Percentiles rank a stretch among this genome's conserved stretches.
Evolutionary conservation across 768 basidiomycete genomes (phyloP).

Genomic region (Trichaptum fuscoviolaceum): DNA sequence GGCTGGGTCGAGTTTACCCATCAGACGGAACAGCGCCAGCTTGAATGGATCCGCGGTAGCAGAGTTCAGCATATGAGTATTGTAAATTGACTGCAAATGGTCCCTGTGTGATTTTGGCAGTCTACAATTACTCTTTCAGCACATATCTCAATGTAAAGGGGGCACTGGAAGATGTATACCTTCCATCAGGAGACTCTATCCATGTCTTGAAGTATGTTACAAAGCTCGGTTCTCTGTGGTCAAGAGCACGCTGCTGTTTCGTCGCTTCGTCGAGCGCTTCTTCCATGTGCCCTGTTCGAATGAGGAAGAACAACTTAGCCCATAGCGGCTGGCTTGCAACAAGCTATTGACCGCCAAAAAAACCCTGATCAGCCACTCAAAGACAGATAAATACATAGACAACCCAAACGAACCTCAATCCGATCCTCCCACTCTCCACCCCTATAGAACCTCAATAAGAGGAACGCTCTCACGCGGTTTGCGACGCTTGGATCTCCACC

Average conservation of each 20-base stretch:
- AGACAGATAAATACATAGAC: conserved; percentile 3
- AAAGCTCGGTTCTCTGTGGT: conserved; percentile 78
- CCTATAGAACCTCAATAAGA: conserved; percentile 73
- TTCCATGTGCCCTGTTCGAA: conserved; percentile 75
- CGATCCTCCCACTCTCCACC: conserved; percentile 81
- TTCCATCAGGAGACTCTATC: conserved; percentile 75
- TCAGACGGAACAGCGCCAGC: conserved; percentile 90
- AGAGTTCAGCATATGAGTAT: conserved; percentile 86
- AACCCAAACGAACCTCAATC: conserved; percentile 62
- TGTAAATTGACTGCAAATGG: conserved; percentile 74
- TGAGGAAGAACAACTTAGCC: conserved; percentile 90
- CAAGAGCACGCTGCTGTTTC: conserved; percentile 63
- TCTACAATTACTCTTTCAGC: conserved; percentile 28
- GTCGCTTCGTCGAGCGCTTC: conserved; percentile 79
- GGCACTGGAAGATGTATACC: conserved; percentile 36
- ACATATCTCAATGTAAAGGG: conserved; percentile 7
- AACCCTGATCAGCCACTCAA: neutral
- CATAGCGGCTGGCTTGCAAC: conserved; percentile 86
- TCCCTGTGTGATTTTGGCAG: conserved; percentile 72
- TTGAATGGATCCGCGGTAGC: conserved; percentile 92
- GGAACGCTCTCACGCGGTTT: conserved; percentile 87
- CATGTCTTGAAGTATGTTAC: conserved; percentile 77
- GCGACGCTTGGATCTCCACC: conserved; percentile 88
- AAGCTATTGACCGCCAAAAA: conserved; percentile 40
- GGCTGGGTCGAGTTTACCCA: conserved; percentile 85